A percentile compares a stretch with the other conserved stretches of the same genome.
Conservation (phyloP, 208 protist species). For the Entamoeba nuttalli region DNA sequence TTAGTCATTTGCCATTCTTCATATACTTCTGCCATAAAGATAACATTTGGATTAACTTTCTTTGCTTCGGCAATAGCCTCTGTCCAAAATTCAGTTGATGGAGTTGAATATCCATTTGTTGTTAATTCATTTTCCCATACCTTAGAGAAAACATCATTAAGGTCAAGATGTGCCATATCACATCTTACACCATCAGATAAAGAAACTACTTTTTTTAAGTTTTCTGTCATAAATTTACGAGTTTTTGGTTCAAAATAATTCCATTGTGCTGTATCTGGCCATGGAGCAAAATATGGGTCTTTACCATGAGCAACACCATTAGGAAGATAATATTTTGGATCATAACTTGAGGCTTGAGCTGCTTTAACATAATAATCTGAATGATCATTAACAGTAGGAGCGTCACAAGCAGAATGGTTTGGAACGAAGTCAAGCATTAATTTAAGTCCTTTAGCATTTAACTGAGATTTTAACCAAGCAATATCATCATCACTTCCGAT, state of each 20-base stretch:
- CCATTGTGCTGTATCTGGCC: conserved; percentile 45
- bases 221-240: background rate
- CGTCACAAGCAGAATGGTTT: conserved; percentile 40
- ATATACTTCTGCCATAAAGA: conserved; percentile 50
- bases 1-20: conserved; percentile 12
- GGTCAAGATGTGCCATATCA: conserved; percentile 51
- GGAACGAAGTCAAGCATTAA: conserved; percentile 56
- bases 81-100: conserved; percentile 41
- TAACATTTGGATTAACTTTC: conserved; percentile 31
- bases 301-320: conserved; percentile 46
- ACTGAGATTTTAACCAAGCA: conserved; percentile 13
- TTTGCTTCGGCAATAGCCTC: conserved; percentile 42
- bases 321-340: conserved; percentile 31
- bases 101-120: conserved; percentile 31
- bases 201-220: conserved; percentile 29
- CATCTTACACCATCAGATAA: conserved; percentile 44
- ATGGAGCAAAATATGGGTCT: conserved; percentile 1
- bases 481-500: conserved; percentile 36
- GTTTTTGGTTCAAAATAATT: conserved; percentile 41
- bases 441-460: conserved; percentile 39
- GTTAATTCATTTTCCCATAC: conserved; percentile 37
- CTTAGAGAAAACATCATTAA: conserved; percentile 42
- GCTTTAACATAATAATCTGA: conserved; percentile 34
- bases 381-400: conserved; percentile 13
- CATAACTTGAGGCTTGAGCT: conserved; percentile 27